Base-by-base conservation (phyloP, 768 basidiomycete species). In the Austroboletus eburneus region DNA sequence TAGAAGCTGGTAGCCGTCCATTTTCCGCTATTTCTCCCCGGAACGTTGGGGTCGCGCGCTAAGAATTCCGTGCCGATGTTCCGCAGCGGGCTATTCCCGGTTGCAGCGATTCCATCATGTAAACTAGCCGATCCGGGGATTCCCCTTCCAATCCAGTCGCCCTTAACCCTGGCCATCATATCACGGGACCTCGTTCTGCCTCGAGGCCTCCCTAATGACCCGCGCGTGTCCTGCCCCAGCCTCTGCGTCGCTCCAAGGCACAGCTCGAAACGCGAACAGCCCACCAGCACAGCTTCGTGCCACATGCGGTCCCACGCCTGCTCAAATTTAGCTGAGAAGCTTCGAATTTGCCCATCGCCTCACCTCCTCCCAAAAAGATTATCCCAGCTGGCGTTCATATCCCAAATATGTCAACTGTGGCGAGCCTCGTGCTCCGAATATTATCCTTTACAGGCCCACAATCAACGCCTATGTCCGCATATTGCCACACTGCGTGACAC, bases 191-290 rank as follows among this genome's bases (percentile, higher is more conserved):
- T 49, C 37, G 27, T 42, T 32, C 32, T 32, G 61, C 61, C 62
- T 63, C 60, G 63, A 63, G 62, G 62, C 62, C 39, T 45, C 47
- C 50, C 49, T 42, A 43, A n/a, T n/a, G n/a, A n/a, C n/a, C n/a
- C n/a, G n/a, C n/a, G n/a, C n/a, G n/a, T n/a, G n/a, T n/a, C n/a
- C n/a, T n/a, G 48, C 48, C 22, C 52, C 48, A 48, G 39, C 51
- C 45, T 55, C 20, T 35, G 13, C 14, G 21, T 34, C n/a, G 18
- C 17, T 40, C 37, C 27, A 30, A 13, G 33, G 37, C 17, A 24
- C 25, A 14, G 25, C 21, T 3, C 43, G 55, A 57, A 52, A 48
- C 55, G 16, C 18, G 43, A 18, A 49, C 41, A 45, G 47, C 50
- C 51, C 30, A 29, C 13, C 14, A 20, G 41, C 56, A 54, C 47